Evolutionary conservation across 2,329 filamentous ascomycete species (phyloP).

Genomic region (Malbranchea zuffiana): DNA sequence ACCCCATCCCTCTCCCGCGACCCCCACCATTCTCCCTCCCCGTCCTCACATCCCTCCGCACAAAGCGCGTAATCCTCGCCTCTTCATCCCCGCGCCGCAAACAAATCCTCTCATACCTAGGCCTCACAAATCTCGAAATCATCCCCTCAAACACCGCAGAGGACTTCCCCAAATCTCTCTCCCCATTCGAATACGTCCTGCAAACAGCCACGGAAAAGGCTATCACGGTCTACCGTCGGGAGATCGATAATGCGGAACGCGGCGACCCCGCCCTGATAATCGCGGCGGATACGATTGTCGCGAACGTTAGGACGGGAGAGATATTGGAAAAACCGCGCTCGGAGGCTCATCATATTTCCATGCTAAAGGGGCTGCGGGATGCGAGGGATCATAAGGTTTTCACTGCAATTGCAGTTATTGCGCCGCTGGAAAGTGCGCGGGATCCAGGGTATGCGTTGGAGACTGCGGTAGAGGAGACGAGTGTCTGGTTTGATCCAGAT

Average conservation of each 20-base stretch:
- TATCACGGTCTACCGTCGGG: slow-evolving; percentile 56
- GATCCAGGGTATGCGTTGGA: slow-evolving; percentile 79
- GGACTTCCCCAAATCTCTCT: slow-evolving; percentile 67
- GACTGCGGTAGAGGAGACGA: slow-evolving; percentile 77
- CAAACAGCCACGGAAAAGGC: slow-evolving; percentile 78
- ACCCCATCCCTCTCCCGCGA: slow-evolving; percentile 23
- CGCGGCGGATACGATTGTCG: slow-evolving; percentile 82
- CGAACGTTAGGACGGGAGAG: slow-evolving; percentile 55
- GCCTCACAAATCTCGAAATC: slow-evolving; percentile 71
- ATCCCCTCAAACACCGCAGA: slow-evolving; percentile 74
- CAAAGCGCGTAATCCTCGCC: slow-evolving; percentile 75
- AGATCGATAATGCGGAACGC: slow-evolving; percentile 44
- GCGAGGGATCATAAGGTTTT: slow-evolving; percentile 67
- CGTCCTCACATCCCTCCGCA: slow-evolving; percentile 62
- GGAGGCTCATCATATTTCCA: slow-evolving; percentile 69
- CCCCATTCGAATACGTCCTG: slow-evolving; percentile 82
- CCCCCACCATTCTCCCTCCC: slow-evolving; percentile 62
- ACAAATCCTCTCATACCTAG: slow-evolving; percentile 67
- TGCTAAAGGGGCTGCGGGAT: slow-evolving; percentile 74
- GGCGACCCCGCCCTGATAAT: slow-evolving; percentile 76
- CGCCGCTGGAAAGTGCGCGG: slow-evolving; percentile 65
- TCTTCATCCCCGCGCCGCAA: slow-evolving; percentile 78
- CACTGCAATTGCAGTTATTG: slow-evolving; percentile 74
- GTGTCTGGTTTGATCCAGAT: slow-evolving; percentile 69
- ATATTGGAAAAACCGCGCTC: slow-evolving; percentile 86